Evolutionary conservation across 75 land plant genomes (phyloP), one percentile per base, ranked within the genome.

Genomic region (Adiantum capillusveneris): DNA sequence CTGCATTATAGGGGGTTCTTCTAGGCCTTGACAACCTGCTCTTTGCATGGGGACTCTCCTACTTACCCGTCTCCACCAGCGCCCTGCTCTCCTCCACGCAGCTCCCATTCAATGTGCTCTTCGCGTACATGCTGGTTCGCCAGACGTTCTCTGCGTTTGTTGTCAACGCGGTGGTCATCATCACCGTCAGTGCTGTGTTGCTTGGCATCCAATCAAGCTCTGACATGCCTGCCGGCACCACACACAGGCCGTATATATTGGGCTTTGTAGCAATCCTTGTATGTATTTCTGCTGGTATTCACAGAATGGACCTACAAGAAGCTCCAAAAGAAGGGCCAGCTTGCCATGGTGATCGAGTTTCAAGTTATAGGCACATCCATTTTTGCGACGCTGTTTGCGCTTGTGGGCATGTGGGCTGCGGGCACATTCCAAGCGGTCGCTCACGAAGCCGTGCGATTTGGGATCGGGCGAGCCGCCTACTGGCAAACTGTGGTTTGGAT

Each of bases 61-160:
- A 75, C 58, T 71, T 85, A 25, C 70, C 89, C 1, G 82, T 65
- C 25, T 85, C 89, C 11, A 85, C 89, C 12, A 46, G 14, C 50
- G 5, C 50, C 6, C 50, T 46, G 13, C 50, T 46, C 12, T 46
- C 12, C 17, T 46, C 50, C 22, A 18, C 13, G 13, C 50, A 46
- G 17, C 50, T 46, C 22, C 12, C 50, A 2, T 46, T 46, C 71
- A 75, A 65, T 16, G 73, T 74, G 0, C 2, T 69, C 21, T 75
- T 75, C 49, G 62, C 77, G 26, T 53, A 34, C 44, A 27, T 64
- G 19, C 0, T 75, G 34, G 77, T 75, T 0, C 29, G 30, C 19
- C 73, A 75, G 39, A 24, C 21, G 26, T 31, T 75, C 39, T 58
- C 50, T 3, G 13, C 53, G 3, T 59, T 26, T 42, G 45, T 61